Evolutionary conservation across 192 early-diverging fungal genomes (phyloP).

Genomic region (Coemansia sp.): DNA sequence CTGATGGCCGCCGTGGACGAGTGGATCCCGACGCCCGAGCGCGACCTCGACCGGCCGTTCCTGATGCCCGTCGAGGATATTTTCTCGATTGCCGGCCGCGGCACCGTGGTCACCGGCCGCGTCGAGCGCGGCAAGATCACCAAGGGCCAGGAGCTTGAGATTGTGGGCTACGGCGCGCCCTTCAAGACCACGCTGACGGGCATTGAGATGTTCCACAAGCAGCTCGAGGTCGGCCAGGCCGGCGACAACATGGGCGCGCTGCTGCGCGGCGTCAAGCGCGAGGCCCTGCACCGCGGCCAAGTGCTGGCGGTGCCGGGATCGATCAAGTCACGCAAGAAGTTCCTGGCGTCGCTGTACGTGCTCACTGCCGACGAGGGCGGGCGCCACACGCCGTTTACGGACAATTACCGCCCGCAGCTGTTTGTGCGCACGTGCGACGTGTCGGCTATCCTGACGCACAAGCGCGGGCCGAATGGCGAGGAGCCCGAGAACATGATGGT

Average conservation of each 20-base stretch:
- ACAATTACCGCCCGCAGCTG: constrained; percentile 97
- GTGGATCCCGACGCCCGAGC: constrained; percentile 84
- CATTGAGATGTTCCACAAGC: constrained; percentile 99
- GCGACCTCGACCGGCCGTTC: constrained; percentile 98
- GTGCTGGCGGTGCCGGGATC: constrained; percentile 88
- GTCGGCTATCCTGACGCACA: constrained; percentile 77
- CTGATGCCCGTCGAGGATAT: constrained; percentile 99
- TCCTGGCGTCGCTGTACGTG: constrained; percentile 87
- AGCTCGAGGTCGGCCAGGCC: constrained; percentile 93
- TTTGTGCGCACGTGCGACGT: constrained; percentile 96
- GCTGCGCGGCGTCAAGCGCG: constrained; percentile 95
- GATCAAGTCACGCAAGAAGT: constrained; percentile 94
- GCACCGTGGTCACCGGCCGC: constrained; percentile 92
- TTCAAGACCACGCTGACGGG: constrained; percentile 94
- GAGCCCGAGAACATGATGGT: constrained; percentile 94
- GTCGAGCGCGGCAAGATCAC: constrained; percentile 89
- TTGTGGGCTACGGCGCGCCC: constrained; percentile 87
- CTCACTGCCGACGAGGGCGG: constrained; percentile 98
- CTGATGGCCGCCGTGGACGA: constrained; percentile 91
- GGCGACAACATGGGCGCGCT: constrained; percentile 99
- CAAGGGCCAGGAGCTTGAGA: constrained; percentile 95
- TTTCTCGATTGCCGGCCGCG: constrained; percentile 96
- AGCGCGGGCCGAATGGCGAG: constrained; percentile 62
- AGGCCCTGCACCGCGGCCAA: constrained; percentile 91
- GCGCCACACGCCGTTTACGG: constrained; percentile 93